phyloP scores from a whole-genome alignment of 1,139 yeast species.

The Lodderomyces beijingensis region DNA sequence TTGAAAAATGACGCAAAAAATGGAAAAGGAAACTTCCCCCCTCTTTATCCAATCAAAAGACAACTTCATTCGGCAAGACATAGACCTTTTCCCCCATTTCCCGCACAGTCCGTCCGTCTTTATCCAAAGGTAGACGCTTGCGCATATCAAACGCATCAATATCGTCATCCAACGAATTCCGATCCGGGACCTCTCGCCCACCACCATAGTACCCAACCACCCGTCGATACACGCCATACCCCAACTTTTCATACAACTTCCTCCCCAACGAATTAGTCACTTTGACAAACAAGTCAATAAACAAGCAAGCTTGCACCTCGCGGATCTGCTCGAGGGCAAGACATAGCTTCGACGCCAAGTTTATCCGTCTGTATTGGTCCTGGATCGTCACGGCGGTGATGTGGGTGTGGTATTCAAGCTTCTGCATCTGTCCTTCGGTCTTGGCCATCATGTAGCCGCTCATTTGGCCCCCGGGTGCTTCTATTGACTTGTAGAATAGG shows the following conservation, averaged over 20 bases:
- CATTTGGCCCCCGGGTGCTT: conserved; percentile 29
- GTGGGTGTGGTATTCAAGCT: conserved; percentile 91
- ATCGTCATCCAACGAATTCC: conserved; percentile 47
- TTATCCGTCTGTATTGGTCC: conserved; percentile 76
- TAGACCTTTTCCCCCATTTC: conserved; percentile 53
- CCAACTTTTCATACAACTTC: conserved; percentile 76
- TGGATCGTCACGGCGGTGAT: conserved; percentile 94
- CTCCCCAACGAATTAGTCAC: conserved; percentile 80
- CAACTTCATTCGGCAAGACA: conserved; percentile 61
- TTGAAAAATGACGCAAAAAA: too few relatives aligned
- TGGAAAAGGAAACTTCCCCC: too few relatives aligned
- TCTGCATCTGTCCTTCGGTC: conserved; percentile 69
- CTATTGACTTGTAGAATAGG: conserved; percentile 71
- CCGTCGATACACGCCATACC: conserved; percentile 78
- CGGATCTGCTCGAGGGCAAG: conserved; percentile 68
- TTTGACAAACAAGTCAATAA: conserved; percentile 87
- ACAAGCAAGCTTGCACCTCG: conserved; percentile 60
- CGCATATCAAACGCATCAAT: conserved; percentile 91
- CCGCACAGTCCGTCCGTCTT: conserved; percentile 46
- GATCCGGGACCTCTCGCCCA: conserved; percentile 43
- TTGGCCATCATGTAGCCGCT: conserved; percentile 95
- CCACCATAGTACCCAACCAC: conserved; percentile 86
- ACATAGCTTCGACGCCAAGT: conserved; percentile 78
- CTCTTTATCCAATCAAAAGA: conserved; percentile 26
- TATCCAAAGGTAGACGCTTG: conserved; percentile 56